These are phyloP conservation scores for Penicillium argentinense DNA, from an alignment of 495 filamentous ascomycete genomes.

Conservation along the genomic window DNA sequence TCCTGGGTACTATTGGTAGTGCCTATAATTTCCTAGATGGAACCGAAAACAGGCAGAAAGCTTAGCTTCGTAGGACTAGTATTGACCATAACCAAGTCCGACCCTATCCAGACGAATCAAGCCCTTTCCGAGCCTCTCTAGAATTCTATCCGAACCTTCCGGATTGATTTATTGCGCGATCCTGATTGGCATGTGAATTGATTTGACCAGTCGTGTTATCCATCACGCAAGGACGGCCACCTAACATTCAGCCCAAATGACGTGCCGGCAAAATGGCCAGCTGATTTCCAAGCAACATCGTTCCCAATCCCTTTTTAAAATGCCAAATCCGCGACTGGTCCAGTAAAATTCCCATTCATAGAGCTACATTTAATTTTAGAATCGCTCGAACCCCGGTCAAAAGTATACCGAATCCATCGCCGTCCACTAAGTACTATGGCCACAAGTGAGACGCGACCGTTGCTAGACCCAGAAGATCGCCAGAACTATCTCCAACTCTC, in stretches of 20 bases:
- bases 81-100: too few relatives aligned
- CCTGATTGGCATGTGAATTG: background rate
- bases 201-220: conserved; percentile 3
- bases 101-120: too few relatives aligned
- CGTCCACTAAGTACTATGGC: conserved; percentile 13
- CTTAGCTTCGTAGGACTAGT: too few relatives aligned
- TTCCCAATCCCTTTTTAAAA: background rate
- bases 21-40: too few relatives aligned
- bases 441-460: conserved; percentile 27
- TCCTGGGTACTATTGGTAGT: too few relatives aligned
- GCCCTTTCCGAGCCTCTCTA: too few relatives aligned
- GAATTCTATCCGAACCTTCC: background rate
- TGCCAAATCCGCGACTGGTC: background rate
- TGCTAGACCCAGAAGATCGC: conserved; percentile 17
- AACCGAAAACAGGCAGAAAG: too few relatives aligned
- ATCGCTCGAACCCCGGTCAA: background rate
- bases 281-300: conserved; percentile 31
- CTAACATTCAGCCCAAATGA: conserved; percentile 31
- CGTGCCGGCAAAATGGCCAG: conserved; percentile 24
- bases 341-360: background rate
- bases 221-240: conserved; percentile 16
- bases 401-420: background rate
- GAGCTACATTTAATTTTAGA: background rate
- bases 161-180: background rate
- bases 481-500: conserved; percentile 5